phyloP scores from a whole-genome alignment of 305 asterid genomes.

The Caryopteris hybrid region DNA sequence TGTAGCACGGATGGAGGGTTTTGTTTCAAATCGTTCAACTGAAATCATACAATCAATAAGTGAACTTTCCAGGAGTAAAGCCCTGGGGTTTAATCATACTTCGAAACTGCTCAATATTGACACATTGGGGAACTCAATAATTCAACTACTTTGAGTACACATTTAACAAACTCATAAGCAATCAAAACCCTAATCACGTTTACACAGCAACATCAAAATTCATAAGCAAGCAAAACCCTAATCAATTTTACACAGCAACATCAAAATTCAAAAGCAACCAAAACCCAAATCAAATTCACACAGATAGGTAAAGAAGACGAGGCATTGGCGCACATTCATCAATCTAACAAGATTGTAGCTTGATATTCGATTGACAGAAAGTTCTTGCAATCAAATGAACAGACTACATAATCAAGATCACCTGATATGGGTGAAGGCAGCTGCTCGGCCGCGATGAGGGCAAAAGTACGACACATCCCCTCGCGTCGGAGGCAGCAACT shows the following conservation, averaged over 20 bases:
- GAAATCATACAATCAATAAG: not conserved
- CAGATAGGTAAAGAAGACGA: not conserved
- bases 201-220: not conserved
- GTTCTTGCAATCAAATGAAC: no score
- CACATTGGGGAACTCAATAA: not conserved
- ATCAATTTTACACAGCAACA: not conserved
- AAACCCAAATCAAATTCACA: conserved; percentile 2
- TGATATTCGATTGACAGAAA: no score
- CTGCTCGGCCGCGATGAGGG: not conserved
- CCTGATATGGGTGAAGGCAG: conserved; percentile 16
- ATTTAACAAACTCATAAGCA: not conserved
- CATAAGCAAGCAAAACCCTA: conserved; percentile 4
- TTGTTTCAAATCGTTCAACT: not conserved
- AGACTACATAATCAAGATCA: not conserved
- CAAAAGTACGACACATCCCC: not conserved
- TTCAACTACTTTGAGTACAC: not conserved
- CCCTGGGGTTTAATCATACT: not conserved
- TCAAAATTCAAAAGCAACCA: not conserved
- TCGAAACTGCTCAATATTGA: not conserved
- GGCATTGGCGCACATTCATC: not conserved
- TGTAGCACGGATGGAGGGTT: not conserved
- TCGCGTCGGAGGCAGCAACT: not conserved
- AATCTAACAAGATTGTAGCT: not conserved
- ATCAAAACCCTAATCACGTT: conserved; percentile 7
- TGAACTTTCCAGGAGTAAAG: not conserved